These are phyloP conservation scores for Dactylella cylindrospora DNA, from an alignment of 2,329 filamentous ascomycete species.

Conservation along the genomic window DNA sequence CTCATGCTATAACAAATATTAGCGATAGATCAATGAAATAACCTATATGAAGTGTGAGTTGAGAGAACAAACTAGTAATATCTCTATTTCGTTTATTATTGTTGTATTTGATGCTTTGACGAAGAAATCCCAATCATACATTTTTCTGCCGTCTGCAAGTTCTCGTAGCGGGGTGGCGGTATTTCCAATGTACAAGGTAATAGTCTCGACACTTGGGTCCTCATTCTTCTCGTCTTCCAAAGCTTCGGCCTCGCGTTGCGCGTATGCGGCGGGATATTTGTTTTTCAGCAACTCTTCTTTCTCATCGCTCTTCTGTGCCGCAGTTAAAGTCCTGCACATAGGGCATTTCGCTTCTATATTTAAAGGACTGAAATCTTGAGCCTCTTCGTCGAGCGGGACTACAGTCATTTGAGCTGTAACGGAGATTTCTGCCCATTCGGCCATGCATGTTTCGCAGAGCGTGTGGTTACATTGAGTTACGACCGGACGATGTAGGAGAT, in stretches of 20 bases:
- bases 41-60: neutral
- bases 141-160: slow-evolving; percentile 49
- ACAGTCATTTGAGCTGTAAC: slow-evolving; percentile 52
- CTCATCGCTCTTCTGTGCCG: slow-evolving; percentile 49
- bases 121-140: slow-evolving; percentile 57
- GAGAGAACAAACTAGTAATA: slow-evolving; percentile 46
- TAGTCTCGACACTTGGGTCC: slow-evolving; percentile 51
- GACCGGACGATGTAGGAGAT: slow-evolving; percentile 54
- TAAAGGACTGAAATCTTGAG: slow-evolving; percentile 46
- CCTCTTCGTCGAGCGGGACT: slow-evolving; percentile 52
- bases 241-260: slow-evolving; percentile 52
- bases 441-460: slow-evolving; percentile 56
- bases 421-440: slow-evolving; percentile 55
- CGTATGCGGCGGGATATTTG: slow-evolving; percentile 52
- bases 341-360: slow-evolving; percentile 54
- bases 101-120: slow-evolving; percentile 54
- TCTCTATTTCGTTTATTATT: slow-evolving; percentile 55
- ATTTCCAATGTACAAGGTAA: slow-evolving; percentile 56
- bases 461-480: slow-evolving; percentile 54
- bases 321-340: slow-evolving; percentile 55
- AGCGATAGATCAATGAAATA: neutral
- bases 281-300: slow-evolving; percentile 49
- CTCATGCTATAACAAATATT: slow-evolving; percentile 51
- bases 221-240: slow-evolving; percentile 48
- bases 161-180: slow-evolving; percentile 51